A percentile compares a stretch with the other conserved stretches of the same genome.
Conservation (phyloP, 768 basidiomycete genomes). For the Phaeotremella fagi region DNA sequence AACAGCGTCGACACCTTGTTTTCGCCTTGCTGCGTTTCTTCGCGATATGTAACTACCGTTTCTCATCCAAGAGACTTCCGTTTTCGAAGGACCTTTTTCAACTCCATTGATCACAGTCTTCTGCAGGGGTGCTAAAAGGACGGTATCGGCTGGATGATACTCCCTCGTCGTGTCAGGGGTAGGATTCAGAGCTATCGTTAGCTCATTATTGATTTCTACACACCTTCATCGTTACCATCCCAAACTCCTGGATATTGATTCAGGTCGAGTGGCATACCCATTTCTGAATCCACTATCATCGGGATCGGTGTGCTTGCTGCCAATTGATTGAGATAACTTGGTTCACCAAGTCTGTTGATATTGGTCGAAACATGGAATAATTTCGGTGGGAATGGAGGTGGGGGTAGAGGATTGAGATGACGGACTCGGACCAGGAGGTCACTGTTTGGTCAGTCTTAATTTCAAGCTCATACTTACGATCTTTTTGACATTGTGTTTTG, state of each 20-base stretch:
- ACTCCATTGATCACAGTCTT: constrained; percentile 39
- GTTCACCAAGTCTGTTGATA: constrained; percentile 77
- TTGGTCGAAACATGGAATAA: constrained; percentile 86
- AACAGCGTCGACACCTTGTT: constrained; percentile 16
- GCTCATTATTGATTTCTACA: neutral
- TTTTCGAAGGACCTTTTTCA: constrained; percentile 49
- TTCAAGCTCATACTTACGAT: constrained; percentile 12
- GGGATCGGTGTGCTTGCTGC: constrained; percentile 78
- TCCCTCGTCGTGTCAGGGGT: constrained; percentile 54
- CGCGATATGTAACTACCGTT: constrained; percentile 76
- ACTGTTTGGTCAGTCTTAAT: neutral
- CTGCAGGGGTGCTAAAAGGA: constrained; percentile 62
- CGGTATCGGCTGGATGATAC: constrained; percentile 40
- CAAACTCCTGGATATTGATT: constrained; percentile 76
- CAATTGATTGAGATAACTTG: constrained; percentile 75
- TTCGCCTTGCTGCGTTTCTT: constrained; percentile 23
- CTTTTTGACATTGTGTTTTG: constrained; percentile 28
- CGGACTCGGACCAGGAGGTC: constrained; percentile 90
- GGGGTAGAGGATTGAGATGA: constrained; percentile 87
- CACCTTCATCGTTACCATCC: constrained; percentile 67
- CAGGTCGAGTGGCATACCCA: constrained; percentile 91
- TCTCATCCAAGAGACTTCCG: constrained; percentile 81
- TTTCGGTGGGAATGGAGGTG: constrained; percentile 96
- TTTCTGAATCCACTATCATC: constrained; percentile 95
- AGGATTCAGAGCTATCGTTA: constrained; percentile 62